Base-by-base conservation (phyloP, 2,329 filamentous ascomycete species). In the Didymosphaeria variabile region DNA sequence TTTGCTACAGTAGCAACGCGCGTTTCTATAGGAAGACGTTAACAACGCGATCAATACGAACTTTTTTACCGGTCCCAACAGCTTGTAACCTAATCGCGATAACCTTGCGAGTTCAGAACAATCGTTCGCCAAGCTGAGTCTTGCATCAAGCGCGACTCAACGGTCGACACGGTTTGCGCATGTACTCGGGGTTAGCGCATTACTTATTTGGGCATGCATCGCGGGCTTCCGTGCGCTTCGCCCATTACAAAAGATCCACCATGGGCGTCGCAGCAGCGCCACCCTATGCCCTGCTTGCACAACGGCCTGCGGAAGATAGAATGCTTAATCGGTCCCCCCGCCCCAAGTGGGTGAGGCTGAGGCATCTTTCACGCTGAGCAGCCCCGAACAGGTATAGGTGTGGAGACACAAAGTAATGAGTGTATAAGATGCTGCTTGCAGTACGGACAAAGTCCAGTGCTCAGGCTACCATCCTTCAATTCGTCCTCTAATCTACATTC, bases 141-240 rank as follows among this genome's bases (percentile, higher is more conserved):
- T 21, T 6, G 17, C 5, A 23, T 40, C 26, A 29, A 29, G 26
- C 26, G 6, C 26, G 26, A 29, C 26, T 29, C 26, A 29, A 29
- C 26, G 4, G 26, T 19, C 19, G n/a, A 23, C 19, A 7, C 26
- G 32, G 19, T 31, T 53, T 42, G 23, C 51, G 13, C 36, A 53
- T 31, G 12, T 38, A 23, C n/a, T 26, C 9, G 15, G 38, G 50
- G 36, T 53, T 45, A 57, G 40, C 54, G 40, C 19, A 36, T 61
- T 62, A 62, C 64, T 32, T 63, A 58, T 58, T 63, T 50, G 31
- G 57, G 64, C 42, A 58, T 56, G 45, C 64, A 55, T 26, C 44
- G 64, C 61, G 64, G 38, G 42, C 40, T 9, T 13, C 59, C 47
- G 54, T 61, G 59, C 55, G 40, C 31, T 32, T 58, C 59, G 50